A percentile compares a stretch with the other conserved stretches of the same genome.
Evolutionary conservation across 345 rosid species (phyloP).

Genomic region (Raphanus raphanistrum): DNA sequence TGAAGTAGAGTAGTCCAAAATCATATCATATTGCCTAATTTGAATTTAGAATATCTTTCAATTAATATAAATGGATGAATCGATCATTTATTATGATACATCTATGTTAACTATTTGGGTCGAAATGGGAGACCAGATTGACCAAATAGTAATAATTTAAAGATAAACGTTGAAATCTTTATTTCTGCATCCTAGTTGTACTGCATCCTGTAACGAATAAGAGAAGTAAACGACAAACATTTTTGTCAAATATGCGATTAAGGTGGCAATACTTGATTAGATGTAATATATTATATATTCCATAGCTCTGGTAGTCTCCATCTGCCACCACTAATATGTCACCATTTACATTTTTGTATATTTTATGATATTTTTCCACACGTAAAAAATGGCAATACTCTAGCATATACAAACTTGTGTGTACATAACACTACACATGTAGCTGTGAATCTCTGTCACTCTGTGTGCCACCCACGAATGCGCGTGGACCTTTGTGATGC

Average conservation of each 20-base stretch:
- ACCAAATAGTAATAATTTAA: not conserved
- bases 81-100: too few species aligned
- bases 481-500: conserved; percentile 41
- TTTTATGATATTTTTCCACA: not conserved
- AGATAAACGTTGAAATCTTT: not conserved
- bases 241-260: conserved; percentile 27
- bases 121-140: too few species aligned
- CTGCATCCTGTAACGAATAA: not conserved
- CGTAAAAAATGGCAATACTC: not conserved
- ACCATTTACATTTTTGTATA: conserved; percentile 4
- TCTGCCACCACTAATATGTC: conserved; percentile 35
- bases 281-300: conserved; percentile 13
- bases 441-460: conserved; percentile 14
- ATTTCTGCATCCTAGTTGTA: not conserved
- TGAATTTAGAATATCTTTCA: too few species aligned
- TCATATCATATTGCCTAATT: too few species aligned
- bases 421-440: not conserved
- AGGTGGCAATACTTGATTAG: conserved; percentile 39
- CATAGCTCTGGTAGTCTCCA: conserved; percentile 7
- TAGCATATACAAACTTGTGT: not conserved
- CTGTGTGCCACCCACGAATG: conserved; percentile 30
- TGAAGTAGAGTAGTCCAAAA: too few species aligned
- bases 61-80: too few species aligned
- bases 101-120: too few species aligned
- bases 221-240: not conserved